Evolutionary conservation across 139 green algal genomes (phyloP), one percentile per base, ranked within the genome.

Genomic region (Picochlorum sp.): DNA sequence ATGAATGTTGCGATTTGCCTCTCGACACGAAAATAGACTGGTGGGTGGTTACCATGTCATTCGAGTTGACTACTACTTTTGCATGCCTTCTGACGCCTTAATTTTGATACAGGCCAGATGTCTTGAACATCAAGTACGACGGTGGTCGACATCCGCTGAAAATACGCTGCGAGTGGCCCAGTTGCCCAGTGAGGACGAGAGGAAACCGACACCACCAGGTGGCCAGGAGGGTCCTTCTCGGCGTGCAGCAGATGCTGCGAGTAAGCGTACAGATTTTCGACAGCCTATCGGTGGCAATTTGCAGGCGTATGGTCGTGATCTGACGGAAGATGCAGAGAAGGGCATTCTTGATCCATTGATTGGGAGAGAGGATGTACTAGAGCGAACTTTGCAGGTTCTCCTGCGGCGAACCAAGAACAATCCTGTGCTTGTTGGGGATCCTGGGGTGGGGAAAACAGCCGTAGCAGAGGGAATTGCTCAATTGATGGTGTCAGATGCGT

Each of bases 331-430:
- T 56, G 84, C 84, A 6, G 45, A 71, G 37, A 30, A 75, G 15
- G 81, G 84, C 3, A 52, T 83, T 52, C 74, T 91, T 45, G 84
- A 91, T 74, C 84, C 84, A 1, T 72, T 90, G 10, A 59, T 91
- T 5, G 84, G 84, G 1, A 58, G 84, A 9, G 54, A 85, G 18
- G 74, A 76, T 15, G 75, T 90, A 32, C 65, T 91, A 1, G 58
- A 79, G 49, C 66, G 84, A 3, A 49, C 66, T 3, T 49, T 89
- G 61, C 82, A 96, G 81, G 82, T 96, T 45, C 73, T 96, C 30
- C 75, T 90, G 23, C 73, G 90, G 7, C 79, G 89, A 26, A 92
- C 86, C 46, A 96, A 90, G 73, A 95, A 96, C 80, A 96, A 96
- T 80, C 89, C 89, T 9, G 77, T 86, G 41, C 74, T 96, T 23